Evolutionary conservation across 2,329 filamentous ascomycete genomes (phyloP).

Genomic region (Diplodia intermedia): DNA sequence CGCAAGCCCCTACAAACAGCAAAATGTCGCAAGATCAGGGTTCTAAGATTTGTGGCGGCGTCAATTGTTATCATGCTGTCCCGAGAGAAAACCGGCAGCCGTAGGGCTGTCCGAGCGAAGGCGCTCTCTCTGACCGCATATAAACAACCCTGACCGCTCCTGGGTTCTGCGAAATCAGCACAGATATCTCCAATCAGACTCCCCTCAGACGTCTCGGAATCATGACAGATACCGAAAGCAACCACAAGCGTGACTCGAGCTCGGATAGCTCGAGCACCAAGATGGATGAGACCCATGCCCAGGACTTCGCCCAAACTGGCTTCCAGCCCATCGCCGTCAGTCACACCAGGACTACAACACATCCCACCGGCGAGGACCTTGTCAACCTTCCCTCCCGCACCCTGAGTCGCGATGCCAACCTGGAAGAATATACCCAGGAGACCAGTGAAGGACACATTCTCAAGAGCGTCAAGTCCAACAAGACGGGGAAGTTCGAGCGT

Average conservation of each 20-base stretch:
- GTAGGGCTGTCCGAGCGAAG: constrained; percentile 4
- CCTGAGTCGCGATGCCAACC: constrained; percentile 60
- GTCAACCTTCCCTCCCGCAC: constrained; percentile 70
- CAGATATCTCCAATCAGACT: constrained; percentile 11
- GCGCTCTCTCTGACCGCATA: neutral
- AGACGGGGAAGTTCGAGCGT: constrained; percentile 54
- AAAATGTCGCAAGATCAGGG: constrained; percentile 5
- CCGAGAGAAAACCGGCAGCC: constrained; percentile 28
- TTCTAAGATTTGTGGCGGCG: constrained; percentile 17
- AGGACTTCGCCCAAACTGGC: constrained; percentile 29
- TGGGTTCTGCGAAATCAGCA: neutral
- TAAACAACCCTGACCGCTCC: constrained; percentile 25
- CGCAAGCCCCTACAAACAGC: constrained; percentile 9
- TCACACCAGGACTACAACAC: constrained; percentile 15
- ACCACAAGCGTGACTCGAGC: constrained; percentile 22
- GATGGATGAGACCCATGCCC: constrained; percentile 23
- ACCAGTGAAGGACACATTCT: constrained; percentile 68
- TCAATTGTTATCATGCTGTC: constrained; percentile 18
- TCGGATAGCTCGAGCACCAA: constrained; percentile 28
- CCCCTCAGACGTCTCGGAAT: neutral
- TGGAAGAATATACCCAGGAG: constrained; percentile 72
- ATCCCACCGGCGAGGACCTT: constrained; percentile 49
- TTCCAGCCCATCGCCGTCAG: constrained; percentile 27
- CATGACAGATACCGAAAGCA: constrained; percentile 22
- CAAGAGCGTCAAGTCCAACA: constrained; percentile 61